phyloP scores from a whole-genome alignment of 176 grass and related monocot species.

The Oryza meyeriana region DNA sequence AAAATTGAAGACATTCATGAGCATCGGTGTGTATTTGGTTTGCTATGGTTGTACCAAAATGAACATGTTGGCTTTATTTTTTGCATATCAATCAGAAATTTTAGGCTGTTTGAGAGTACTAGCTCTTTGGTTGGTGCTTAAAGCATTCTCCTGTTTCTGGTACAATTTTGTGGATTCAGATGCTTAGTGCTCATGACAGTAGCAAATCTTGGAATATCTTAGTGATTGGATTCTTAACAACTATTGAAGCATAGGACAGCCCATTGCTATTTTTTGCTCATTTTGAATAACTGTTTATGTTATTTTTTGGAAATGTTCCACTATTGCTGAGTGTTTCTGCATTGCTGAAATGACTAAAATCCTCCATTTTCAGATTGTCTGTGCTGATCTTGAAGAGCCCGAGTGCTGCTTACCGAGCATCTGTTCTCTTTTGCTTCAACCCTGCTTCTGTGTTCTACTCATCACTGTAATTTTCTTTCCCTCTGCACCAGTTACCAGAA shows the following conservation, averaged over 20 bases:
- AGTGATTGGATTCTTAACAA: not conserved
- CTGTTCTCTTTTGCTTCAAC: slow-evolving; percentile 87
- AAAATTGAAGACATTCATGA: not conserved
- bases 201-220: not conserved
- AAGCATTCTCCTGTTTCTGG: not conserved
- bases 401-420: slow-evolving; percentile 52
- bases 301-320: not conserved
- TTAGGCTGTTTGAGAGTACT: not conserved
- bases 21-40: not conserved
- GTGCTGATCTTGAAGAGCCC: slow-evolving; percentile 63
- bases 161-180: not conserved
- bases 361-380: slow-evolving; percentile 57
- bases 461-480: slow-evolving; percentile 59
- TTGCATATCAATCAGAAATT: not conserved
- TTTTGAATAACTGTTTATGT: not conserved
- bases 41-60: not conserved
- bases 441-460: slow-evolving; percentile 94
- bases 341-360: slow-evolving; percentile 14
- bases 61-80: not conserved
- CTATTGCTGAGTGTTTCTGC: not conserved
- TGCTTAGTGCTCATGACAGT: not conserved
- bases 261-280: not conserved
- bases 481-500: slow-evolving; percentile 13
- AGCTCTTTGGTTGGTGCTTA: not conserved
- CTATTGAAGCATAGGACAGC: not conserved